Conservation (phyloP, 805 yeast genomes). For the Ascoidea rubescens region DNA sequence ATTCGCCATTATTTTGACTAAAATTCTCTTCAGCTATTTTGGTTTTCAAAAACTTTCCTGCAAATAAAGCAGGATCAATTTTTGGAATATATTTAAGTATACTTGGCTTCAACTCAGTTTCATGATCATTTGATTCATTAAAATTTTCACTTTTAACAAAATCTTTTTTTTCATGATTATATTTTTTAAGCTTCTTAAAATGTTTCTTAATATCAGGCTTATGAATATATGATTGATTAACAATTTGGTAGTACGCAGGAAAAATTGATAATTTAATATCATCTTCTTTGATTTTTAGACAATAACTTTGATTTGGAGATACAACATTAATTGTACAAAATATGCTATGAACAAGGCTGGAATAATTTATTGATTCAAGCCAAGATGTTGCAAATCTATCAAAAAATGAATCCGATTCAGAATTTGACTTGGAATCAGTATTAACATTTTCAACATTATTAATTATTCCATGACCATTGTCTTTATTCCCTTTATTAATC, state of each 20-base stretch:
- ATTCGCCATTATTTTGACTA: conserved; percentile 7
- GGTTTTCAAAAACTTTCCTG: conserved; percentile 1
- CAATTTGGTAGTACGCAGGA: conserved; percentile 14
- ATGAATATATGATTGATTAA: too few relatives aligned
- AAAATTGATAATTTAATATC: conserved; percentile 16
- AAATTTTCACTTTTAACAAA: too few relatives aligned
- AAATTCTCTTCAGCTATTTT: conserved; percentile 1
- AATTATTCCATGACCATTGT: conserved; percentile 13
- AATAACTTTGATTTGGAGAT: conserved; percentile 18
- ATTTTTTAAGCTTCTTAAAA: too few relatives aligned
- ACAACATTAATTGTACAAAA: conserved; percentile 26
- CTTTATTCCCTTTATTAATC: neutral
- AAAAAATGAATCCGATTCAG: conserved; percentile 17
- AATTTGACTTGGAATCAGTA: conserved; percentile 1
- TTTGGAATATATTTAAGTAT: conserved; percentile 10
- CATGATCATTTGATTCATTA: too few relatives aligned
- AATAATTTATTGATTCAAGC: conserved; percentile 20
- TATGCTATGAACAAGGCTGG: conserved; percentile 24
- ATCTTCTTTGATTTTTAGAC: conserved; percentile 23
- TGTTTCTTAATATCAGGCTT: neutral
- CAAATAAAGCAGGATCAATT: neutral
- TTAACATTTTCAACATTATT: conserved; percentile 13
- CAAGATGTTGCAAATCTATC: conserved; percentile 28
- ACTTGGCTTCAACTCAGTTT: neutral
- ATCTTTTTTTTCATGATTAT: too few relatives aligned